phyloP scores from a whole-genome alignment of 1,139 yeast species.

The Suhomyces ambrosiae region DNA sequence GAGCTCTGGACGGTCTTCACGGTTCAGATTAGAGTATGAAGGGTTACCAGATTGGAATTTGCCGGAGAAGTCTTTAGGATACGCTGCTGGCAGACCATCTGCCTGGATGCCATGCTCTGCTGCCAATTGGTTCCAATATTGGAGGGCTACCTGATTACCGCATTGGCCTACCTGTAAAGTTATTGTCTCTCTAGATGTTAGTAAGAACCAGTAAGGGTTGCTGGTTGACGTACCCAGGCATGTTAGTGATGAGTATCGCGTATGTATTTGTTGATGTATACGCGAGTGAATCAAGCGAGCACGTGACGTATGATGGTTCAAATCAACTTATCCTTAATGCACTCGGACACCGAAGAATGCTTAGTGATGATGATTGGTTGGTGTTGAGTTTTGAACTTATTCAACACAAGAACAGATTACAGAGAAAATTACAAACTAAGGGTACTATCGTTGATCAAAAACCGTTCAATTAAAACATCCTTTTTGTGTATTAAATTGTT shows the following conservation, averaged over 20 bases:
- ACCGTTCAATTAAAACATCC: no score
- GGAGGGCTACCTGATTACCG: slow-evolving; percentile 93
- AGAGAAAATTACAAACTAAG: no score
- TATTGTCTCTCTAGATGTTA: slow-evolving; percentile 42
- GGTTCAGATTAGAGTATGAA: slow-evolving; percentile 11
- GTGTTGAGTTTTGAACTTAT: no score
- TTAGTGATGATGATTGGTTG: no score
- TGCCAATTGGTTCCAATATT: slow-evolving; percentile 91
- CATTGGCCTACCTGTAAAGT: slow-evolving; percentile 75
- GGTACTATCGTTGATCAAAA: no score
- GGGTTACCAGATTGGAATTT: slow-evolving; percentile 12
- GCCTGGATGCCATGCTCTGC: slow-evolving; percentile 80
- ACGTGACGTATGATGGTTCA: no score
- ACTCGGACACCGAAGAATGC: no score
- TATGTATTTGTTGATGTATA: slow-evolving; percentile 3
- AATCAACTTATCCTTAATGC: no score
- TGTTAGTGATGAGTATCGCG: slow-evolving; percentile 2
- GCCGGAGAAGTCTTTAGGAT: slow-evolving; percentile 13
- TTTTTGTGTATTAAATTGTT: no score
- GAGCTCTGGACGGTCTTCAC: slow-evolving; percentile 78
- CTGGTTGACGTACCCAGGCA: slow-evolving; percentile 16
- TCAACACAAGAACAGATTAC: no score
- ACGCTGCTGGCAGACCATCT: slow-evolving; percentile 59
- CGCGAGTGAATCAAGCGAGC: no score
- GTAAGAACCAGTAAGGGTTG: no score